Percentiles rank a stretch among this genome's conserved stretches.
These are phyloP conservation scores for Geranium rotundifolium DNA, from an alignment of 345 rosid species.

Conservation along the genomic window DNA sequence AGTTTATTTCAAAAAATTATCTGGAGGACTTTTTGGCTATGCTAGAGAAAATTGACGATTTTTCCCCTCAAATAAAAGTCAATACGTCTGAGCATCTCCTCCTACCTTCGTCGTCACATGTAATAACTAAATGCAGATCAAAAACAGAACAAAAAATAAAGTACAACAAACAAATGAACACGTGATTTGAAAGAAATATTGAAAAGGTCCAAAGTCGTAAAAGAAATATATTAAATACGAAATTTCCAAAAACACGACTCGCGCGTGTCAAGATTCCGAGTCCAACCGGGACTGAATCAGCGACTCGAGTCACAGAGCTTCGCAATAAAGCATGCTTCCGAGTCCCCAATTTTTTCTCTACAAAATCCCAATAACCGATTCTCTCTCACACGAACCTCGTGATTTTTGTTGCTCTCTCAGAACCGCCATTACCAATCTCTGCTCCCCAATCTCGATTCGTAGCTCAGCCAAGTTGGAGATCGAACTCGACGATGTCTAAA, in stretches of 20 bases:
- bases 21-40: neutral
- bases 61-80: neutral
- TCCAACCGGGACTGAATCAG: neutral
- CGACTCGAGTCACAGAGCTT: neutral
- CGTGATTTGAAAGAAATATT: neutral
- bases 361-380: no score
- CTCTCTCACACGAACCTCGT: neutral
- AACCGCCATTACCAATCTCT: neutral
- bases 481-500: constrained; percentile 27
- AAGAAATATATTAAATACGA: neutral
- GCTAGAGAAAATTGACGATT: neutral
- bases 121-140: no score
- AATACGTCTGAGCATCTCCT: neutral
- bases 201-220: neutral
- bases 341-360: neutral
- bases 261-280: neutral
- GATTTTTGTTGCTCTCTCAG: neutral
- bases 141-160: no score
- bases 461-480: neutral
- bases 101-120: neutral
- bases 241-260: neutral
- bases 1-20: no score
- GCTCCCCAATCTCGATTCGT: neutral
- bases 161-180: neutral
- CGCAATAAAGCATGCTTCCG: neutral